Base-by-base conservation (phyloP, 192 early-diverging fungal species). In the Podochytrium sp. region DNA sequence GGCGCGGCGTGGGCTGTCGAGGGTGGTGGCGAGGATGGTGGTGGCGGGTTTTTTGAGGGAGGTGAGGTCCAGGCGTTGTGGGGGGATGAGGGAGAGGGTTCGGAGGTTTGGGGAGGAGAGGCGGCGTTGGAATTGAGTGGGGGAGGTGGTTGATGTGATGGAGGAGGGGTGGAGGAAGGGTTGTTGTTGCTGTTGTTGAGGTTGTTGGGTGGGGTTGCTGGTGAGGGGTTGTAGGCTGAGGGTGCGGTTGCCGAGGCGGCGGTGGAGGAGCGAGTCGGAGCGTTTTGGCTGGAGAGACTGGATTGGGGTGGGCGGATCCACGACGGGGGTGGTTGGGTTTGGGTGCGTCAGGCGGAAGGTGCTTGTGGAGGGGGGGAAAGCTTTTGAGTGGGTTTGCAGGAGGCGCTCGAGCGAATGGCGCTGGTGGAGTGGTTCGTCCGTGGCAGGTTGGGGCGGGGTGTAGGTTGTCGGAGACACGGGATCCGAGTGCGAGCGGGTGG, bases 11-110 rank as follows among this genome's bases (percentile, higher is more conserved):
- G 63, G 63, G 43, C 38, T 47, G 38, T 41, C 38, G 23, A 14
- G 30, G 20, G 20, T 10, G 10, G 52, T 20, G 25, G 23, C 25
- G 10, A 47, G 7, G 43, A 20, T 62, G 29, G 29, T 14, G 5
- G 39, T 20, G 41, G 7, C 35, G 29, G 63, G 38, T 14, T 18
- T n/a, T 1, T 27, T 25, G 29, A 65, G 41, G 7, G 12, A 34
- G 10, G 50, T 34, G 5, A 69, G 66, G 37, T 69, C 66, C 32
- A 69, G 37, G 7, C 66, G 66, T 25, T 69, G n/a, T 2, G 51
- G 66, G 10, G 49, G 37, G 37, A 69, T 29, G 20, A 55, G 12
- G 34, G 40, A 43, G 63, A 2, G 20, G 63, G n/a, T 16, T n/a
- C 29, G 33, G 58, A 33, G 23, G 6, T 32, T 61, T 61, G 59